Conservation (phyloP, 345 rosid genomes). For the Clarkia xantiana region DNA sequence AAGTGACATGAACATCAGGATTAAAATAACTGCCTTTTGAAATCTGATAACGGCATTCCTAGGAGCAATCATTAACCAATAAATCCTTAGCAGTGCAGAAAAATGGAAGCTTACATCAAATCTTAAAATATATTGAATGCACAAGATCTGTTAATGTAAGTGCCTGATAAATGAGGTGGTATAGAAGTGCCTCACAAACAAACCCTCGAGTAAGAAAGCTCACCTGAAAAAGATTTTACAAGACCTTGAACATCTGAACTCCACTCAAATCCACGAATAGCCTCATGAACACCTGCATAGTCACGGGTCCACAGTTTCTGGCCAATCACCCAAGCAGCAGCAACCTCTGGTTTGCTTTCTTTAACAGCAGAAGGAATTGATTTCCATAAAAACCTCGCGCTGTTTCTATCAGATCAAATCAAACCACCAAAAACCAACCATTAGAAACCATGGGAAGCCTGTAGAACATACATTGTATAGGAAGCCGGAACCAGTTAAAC, state of each 20-base stretch:
- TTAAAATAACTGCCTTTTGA: too few relatives aligned
- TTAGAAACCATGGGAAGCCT: neutral
- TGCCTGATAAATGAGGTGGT: too few relatives aligned
- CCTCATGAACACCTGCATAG: constrained; percentile 62
- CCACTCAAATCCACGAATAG: constrained; percentile 65
- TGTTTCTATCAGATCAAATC: constrained; percentile 32
- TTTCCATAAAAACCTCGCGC: constrained; percentile 78
- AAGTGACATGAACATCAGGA: too few relatives aligned
- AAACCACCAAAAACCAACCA: neutral
- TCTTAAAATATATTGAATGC: too few relatives aligned
- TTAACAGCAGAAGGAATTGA: constrained; percentile 48
- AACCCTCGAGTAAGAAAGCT: constrained; percentile 5
- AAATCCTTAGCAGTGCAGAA: too few relatives aligned
- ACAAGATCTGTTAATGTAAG: too few relatives aligned
- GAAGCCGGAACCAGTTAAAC: too few relatives aligned
- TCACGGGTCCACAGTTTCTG: constrained; percentile 77
- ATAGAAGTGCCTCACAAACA: too few relatives aligned
- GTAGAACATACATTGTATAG: neutral
- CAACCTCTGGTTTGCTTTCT: constrained; percentile 57
- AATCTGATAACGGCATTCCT: too few relatives aligned
- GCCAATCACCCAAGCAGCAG: constrained; percentile 69
- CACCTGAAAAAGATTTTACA: constrained; percentile 61
- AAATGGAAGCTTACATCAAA: too few relatives aligned
- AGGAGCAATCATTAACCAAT: too few relatives aligned
- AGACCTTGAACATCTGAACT: constrained; percentile 44